Conservation (phyloP, 2,329 filamentous ascomycete species). For the Penicillium sp. region DNA sequence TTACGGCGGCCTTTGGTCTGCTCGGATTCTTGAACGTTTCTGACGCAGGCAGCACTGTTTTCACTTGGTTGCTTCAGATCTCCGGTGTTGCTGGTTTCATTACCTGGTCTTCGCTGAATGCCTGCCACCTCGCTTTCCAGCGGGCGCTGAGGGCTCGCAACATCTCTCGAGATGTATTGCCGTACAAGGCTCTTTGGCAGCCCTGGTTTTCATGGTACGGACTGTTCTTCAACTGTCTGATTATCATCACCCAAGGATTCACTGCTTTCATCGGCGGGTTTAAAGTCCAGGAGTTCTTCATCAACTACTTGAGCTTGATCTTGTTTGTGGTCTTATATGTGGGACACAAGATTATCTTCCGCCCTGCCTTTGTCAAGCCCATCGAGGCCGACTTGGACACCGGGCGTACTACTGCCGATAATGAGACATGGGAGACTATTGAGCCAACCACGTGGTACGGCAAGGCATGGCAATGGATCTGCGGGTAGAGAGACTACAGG, state of each 20-base stretch:
- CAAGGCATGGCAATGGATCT: slow-evolving; percentile 28
- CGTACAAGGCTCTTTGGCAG: slow-evolving; percentile 62
- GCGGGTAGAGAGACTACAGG: slow-evolving; percentile 7
- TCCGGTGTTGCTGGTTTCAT: slow-evolving; percentile 37
- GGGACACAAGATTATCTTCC: slow-evolving; percentile 56
- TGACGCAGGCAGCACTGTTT: slow-evolving; percentile 59
- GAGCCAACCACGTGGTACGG: slow-evolving; percentile 32
- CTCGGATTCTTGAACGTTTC: slow-evolving; percentile 69
- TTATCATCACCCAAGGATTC: slow-evolving; percentile 68
- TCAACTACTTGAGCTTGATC: slow-evolving; percentile 63
- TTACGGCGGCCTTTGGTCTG: slow-evolving; percentile 55
- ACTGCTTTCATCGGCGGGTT: slow-evolving; percentile 62
- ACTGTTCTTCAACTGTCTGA: slow-evolving; percentile 62
- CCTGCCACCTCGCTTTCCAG: slow-evolving; percentile 65
- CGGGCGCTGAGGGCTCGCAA: slow-evolving; percentile 55
- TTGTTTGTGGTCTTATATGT: slow-evolving; percentile 60
- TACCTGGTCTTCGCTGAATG: slow-evolving; percentile 36
- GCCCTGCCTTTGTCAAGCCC: slow-evolving; percentile 38
- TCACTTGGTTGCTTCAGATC: slow-evolving; percentile 45
- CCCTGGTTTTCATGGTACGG: slow-evolving; percentile 66
- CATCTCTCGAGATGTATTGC: slow-evolving; percentile 59
- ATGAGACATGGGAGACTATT: slow-evolving; percentile 37
- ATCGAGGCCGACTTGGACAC: slow-evolving; percentile 46
- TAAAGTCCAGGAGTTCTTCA: slow-evolving; percentile 60
- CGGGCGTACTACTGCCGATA: slow-evolving; percentile 37